These are phyloP conservation scores for Entomortierella chlamydospora DNA, from an alignment of 192 early-diverging fungal genomes.

Conservation along the genomic window DNA sequence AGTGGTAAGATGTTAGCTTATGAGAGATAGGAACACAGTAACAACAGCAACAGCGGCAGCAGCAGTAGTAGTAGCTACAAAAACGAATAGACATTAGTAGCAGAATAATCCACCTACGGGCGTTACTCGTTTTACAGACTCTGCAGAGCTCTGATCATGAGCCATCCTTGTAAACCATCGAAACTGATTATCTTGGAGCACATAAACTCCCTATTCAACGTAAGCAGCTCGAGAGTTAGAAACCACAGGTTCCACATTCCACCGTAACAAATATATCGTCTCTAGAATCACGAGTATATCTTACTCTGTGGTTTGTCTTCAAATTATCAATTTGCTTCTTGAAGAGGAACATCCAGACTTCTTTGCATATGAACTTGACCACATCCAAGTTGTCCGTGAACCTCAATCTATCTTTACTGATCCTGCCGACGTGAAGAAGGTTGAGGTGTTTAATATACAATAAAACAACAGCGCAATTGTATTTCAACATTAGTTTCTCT, in stretches of 20 bases:
- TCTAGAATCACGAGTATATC: not conserved
- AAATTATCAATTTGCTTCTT: slow-evolving; percentile 99
- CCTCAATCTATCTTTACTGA: slow-evolving; percentile 86
- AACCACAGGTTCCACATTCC: not conserved
- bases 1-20: too few species aligned
- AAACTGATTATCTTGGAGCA: slow-evolving; percentile 98
- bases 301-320: slow-evolving; percentile 96
- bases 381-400: slow-evolving; percentile 95
- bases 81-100: not conserved
- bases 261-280: not conserved
- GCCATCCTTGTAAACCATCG: slow-evolving; percentile 96
- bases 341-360: slow-evolving; percentile 95
- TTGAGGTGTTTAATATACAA: not conserved
- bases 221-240: not conserved
- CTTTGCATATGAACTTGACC: slow-evolving; percentile 99
- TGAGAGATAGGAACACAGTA: too few species aligned
- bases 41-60: too few species aligned
- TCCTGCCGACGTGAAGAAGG: slow-evolving; percentile 55
- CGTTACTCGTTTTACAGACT: slow-evolving; percentile 81
- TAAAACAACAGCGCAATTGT: not conserved
- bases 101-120: slow-evolving; percentile 70
- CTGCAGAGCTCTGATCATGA: slow-evolving; percentile 77
- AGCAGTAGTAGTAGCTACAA: not conserved
- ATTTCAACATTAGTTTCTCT: too few species aligned
- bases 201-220: slow-evolving; percentile 86